These are phyloP conservation scores for Fraxinus xanthoxyloides DNA, from an alignment of 305 asterid species.

Conservation along the genomic window DNA sequence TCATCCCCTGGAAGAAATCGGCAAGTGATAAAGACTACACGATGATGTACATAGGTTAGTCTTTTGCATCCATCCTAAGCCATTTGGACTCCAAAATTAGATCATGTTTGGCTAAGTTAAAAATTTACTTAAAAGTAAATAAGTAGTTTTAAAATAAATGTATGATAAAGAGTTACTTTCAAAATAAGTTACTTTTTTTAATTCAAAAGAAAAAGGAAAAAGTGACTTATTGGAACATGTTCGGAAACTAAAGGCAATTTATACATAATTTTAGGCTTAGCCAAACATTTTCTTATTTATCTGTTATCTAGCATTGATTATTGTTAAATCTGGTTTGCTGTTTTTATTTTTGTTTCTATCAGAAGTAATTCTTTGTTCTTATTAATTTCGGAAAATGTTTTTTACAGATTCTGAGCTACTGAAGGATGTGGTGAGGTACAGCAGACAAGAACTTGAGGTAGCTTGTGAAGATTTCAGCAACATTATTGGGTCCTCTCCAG, in stretches of 20 bases:
- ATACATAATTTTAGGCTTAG: not conserved
- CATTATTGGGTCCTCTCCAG: slow-evolving; percentile 88
- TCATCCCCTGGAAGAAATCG: slow-evolving; percentile 90
- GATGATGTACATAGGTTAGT: slow-evolving; percentile 66
- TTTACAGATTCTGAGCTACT: slow-evolving; percentile 69
- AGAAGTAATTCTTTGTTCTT: not conserved
- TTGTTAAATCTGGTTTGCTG: not conserved
- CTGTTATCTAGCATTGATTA: not conserved
- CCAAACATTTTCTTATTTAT: not conserved
- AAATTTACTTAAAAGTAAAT: not conserved
- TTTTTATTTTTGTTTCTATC: not conserved
- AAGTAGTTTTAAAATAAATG: not conserved
- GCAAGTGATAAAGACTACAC: slow-evolving; percentile 62
- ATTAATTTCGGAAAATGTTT: not conserved
- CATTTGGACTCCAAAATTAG: not conserved
- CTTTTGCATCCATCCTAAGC: slow-evolving; percentile 1
- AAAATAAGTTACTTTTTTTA: not conserved
- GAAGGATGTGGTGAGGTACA: slow-evolving; percentile 63
- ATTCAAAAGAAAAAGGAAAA: not conserved
- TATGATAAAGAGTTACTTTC: not conserved
- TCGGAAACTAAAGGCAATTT: not conserved
- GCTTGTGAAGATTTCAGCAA: slow-evolving; percentile 99
- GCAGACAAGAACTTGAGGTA: slow-evolving; percentile 86
- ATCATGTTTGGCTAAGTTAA: not conserved
- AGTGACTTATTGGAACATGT: not conserved